Evolutionary conservation across 2,329 filamentous ascomycete species (phyloP).

Genomic region (Epichloe festucae): DNA sequence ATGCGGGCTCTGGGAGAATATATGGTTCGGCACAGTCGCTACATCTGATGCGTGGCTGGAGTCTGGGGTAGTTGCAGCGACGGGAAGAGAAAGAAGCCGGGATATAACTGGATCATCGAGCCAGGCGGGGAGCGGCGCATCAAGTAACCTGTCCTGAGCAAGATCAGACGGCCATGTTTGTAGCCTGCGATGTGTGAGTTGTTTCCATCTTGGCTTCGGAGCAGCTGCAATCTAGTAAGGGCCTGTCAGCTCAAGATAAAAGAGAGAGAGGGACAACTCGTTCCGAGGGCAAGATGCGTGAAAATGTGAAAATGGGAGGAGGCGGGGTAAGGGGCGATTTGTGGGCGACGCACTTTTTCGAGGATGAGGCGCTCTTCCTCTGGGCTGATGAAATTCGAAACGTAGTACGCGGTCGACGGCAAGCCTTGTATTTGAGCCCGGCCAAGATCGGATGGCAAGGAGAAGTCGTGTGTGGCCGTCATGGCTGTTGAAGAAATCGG

Average conservation of each 20-base stretch:
- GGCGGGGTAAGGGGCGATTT: background rate
- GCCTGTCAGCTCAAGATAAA: background rate
- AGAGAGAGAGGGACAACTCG: background rate
- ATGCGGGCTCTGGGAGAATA: constrained; percentile 58
- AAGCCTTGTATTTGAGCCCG: constrained; percentile 38
- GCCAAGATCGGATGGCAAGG: constrained; percentile 36
- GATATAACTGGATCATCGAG: constrained; percentile 56
- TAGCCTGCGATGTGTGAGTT: constrained; percentile 75
- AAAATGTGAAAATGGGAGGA: background rate
- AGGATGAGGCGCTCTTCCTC: constrained; percentile 63
- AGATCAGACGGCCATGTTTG: constrained; percentile 85
- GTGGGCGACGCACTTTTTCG: constrained; percentile 44
- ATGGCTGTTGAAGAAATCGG: background rate
- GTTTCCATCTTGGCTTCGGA: constrained; percentile 70
- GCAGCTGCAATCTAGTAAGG: constrained; percentile 42
- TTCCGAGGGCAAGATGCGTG: background rate
- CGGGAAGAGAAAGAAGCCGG: constrained; percentile 39
- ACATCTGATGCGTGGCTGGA: background rate
- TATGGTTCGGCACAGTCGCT: constrained; percentile 16
- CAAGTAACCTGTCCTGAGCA: constrained; percentile 63
- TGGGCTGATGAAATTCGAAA: constrained; percentile 67
- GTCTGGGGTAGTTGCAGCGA: constrained; percentile 14
- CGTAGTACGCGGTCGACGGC: constrained; percentile 64
- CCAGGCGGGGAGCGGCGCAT: constrained; percentile 62
- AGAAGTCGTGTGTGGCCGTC: constrained; percentile 6